These are phyloP conservation scores for Cyclanthera cordifolia DNA, from an alignment of 306 rosid species.

Conservation along the genomic window DNA sequence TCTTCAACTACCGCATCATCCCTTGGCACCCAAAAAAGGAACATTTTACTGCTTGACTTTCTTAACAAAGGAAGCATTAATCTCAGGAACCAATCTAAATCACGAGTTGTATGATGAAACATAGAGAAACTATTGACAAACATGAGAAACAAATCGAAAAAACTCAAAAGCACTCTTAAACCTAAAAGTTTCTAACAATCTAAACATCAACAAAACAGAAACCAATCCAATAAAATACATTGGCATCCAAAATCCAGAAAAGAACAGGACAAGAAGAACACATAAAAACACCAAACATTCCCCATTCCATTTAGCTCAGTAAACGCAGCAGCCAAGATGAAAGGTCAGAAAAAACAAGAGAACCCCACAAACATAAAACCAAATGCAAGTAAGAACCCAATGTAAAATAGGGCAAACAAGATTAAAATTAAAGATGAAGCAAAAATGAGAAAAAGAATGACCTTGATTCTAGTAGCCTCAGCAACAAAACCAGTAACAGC, in stretches of 20 bases:
- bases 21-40: neutral
- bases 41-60: neutral
- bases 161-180: neutral
- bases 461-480: conserved; percentile 78
- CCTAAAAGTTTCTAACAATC: neutral
- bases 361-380: neutral
- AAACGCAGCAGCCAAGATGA: neutral
- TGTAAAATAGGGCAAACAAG: neutral
- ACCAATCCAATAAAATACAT: neutral
- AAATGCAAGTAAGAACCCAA: conserved; percentile 6
- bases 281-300: neutral
- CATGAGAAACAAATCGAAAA: neutral
- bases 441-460: conserved; percentile 9
- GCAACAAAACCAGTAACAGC: conserved; percentile 75
- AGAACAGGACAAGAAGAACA: too few relatives aligned
- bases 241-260: neutral
- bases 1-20: too few relatives aligned
- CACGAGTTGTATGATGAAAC: neutral
- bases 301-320: neutral
- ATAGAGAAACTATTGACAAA: neutral
- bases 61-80: neutral
- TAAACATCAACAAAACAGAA: neutral
- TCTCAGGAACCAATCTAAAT: neutral
- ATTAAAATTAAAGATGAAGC: neutral
- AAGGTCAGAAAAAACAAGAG: neutral